These are phyloP conservation scores for Rhododendron ovatum DNA, from an alignment of 148 eudicot genomes.

Conservation along the genomic window DNA sequence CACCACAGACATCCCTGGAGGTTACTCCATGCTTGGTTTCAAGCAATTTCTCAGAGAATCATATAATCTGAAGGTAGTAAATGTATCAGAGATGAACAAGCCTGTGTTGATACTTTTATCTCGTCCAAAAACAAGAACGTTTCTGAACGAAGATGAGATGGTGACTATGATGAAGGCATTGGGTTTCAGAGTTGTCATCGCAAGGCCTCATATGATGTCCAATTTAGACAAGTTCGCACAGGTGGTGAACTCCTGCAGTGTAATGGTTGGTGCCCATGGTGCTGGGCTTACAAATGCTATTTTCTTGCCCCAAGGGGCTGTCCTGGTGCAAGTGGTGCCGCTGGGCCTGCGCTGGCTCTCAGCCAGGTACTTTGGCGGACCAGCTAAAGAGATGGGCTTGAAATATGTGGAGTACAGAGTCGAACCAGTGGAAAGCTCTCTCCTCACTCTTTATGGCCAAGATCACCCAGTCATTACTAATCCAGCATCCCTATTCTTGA, in stretches of 20 bases:
- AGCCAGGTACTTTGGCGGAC: constrained; percentile 27
- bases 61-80: constrained; percentile 18
- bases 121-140: constrained; percentile 31
- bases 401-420: constrained; percentile 44
- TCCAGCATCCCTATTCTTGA: constrained; percentile 21
- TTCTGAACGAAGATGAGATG: constrained; percentile 39
- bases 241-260: constrained; percentile 40
- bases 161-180: constrained; percentile 31
- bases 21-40: constrained; percentile 30
- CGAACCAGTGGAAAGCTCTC: constrained; percentile 47
- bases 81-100: constrained; percentile 6
- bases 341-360: constrained; percentile 50
- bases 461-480: constrained; percentile 44
- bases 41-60: constrained; percentile 32
- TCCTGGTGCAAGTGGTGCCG: constrained; percentile 46
- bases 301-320: constrained; percentile 47
- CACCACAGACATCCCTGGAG: constrained; percentile 27
- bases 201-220: constrained; percentile 17
- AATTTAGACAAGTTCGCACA: constrained; percentile 29
- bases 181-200: constrained; percentile 35
- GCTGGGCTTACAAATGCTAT: constrained; percentile 50
- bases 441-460: constrained; percentile 29
- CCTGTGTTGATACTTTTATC: constrained; percentile 33
- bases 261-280: constrained; percentile 53
- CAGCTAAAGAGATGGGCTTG: constrained; percentile 42